Percentiles rank a stretch among this genome's conserved stretches.
Conservation (phyloP, 768 basidiomycete genomes). For the Aureoboletus auriporus region DNA sequence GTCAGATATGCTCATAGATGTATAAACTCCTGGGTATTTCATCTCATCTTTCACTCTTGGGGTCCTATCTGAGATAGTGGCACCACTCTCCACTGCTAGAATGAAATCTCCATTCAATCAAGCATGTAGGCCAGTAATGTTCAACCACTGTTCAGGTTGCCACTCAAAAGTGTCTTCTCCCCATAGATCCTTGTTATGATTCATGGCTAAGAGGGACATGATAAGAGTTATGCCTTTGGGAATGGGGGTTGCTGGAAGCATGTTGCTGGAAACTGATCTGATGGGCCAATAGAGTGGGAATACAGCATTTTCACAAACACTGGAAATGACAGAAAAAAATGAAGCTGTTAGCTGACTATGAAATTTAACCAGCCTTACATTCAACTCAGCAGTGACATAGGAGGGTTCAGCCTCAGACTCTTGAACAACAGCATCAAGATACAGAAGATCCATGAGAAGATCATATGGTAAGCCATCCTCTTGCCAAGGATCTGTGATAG, state of each 20-base stretch:
- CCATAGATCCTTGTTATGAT: conserved; percentile 49
- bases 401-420: conserved; percentile 40
- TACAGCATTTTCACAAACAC: conserved; percentile 40
- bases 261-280: conserved; percentile 18
- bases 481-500: conserved; percentile 22
- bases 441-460: conserved; percentile 38
- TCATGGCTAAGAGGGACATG: conserved; percentile 44
- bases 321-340: too few species aligned
- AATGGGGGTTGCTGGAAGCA: conserved; percentile 34
- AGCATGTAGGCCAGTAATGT: conserved; percentile 12
- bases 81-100: conserved; percentile 3
- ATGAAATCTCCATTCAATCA: conserved; percentile 4
- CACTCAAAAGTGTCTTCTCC: conserved; percentile 46
- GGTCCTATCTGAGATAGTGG: conserved; percentile 4
- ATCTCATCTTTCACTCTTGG: conserved; percentile 18
- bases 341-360: neutral
- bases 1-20: conserved; percentile 37
- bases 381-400: conserved; percentile 31
- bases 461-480: conserved; percentile 36
- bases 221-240: conserved; percentile 48
- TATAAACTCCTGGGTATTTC: conserved; percentile 47
- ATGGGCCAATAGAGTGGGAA: conserved; percentile 38
- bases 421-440: conserved; percentile 42
- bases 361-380: conserved; percentile 20
- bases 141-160: conserved; percentile 53